Percentiles rank a stretch among this genome's conserved stretches.
These are phyloP conservation scores for Tinospora cordifolia DNA, from an alignment of 164 flowering plant species.

Conservation along the genomic window DNA sequence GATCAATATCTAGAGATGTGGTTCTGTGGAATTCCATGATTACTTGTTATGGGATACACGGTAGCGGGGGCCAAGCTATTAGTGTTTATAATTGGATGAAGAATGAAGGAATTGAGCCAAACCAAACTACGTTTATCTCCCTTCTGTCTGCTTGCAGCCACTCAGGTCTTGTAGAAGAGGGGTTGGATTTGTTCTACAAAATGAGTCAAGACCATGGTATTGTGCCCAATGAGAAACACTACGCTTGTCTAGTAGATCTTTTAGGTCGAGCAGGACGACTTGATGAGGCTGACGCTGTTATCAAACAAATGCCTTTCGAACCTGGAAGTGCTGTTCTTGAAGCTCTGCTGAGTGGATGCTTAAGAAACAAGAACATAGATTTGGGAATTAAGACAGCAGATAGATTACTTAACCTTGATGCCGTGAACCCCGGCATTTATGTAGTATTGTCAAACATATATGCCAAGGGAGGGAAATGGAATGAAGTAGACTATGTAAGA, in stretches of 20 bases:
- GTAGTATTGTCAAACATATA: constrained; percentile 39
- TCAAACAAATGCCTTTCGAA: constrained; percentile 31
- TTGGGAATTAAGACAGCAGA: constrained; percentile 36
- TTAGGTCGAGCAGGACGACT: constrained; percentile 38
- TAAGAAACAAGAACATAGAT: constrained; percentile 28
- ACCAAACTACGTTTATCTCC: constrained; percentile 34
- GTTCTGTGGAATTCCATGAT: constrained; percentile 39
- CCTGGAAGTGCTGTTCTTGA: constrained; percentile 27
- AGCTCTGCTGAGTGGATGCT: constrained; percentile 40
- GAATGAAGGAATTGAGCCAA: constrained; percentile 27
- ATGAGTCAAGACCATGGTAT: constrained; percentile 26
- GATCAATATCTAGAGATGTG: constrained; percentile 22
- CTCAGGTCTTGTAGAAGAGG: constrained; percentile 39
- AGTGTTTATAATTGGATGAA: constrained; percentile 22
- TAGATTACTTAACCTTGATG: constrained; percentile 30
- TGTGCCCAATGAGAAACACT: constrained; percentile 31
- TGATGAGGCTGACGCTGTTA: constrained; percentile 30
- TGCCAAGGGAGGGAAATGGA: constrained; percentile 39
- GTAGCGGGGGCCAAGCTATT: constrained; percentile 29
- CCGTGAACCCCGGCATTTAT: constrained; percentile 36
- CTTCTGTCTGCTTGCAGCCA: constrained; percentile 45
- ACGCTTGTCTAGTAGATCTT: constrained; percentile 41
- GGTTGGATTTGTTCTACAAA: constrained; percentile 21
- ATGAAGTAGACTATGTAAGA: constrained; percentile 30
- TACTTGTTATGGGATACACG: constrained; percentile 34